Percentiles rank a stretch among this genome's conserved stretches.
Conservation (phyloP, 257 asterid species). For the Gardenia jasminoides region DNA sequence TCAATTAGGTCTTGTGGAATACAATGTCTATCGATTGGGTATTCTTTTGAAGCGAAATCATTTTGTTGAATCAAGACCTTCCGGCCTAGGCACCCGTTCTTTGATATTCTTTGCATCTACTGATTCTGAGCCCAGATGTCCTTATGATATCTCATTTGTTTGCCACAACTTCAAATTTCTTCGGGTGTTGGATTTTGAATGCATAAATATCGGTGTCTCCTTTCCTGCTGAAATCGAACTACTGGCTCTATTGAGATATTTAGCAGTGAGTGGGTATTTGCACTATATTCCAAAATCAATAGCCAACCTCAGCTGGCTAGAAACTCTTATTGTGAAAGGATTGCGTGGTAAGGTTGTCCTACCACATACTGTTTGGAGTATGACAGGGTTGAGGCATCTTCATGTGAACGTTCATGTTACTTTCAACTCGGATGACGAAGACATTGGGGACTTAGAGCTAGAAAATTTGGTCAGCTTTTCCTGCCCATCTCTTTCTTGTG, state of each 20-base stretch:
- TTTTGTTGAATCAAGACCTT: neutral
- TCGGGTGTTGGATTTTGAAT: neutral
- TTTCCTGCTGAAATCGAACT: neutral
- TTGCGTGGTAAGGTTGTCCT: neutral
- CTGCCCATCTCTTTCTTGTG: neutral
- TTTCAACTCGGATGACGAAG: neutral
- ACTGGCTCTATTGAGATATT: neutral
- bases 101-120: neutral
- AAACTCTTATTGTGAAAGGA: neutral
- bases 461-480: neutral
- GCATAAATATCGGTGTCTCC: neutral
- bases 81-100: neutral
- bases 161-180: neutral
- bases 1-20: neutral
- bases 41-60: neutral
- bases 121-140: neutral
- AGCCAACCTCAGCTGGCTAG: neutral
- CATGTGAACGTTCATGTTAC: neutral
- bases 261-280: neutral
- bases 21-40: neutral
- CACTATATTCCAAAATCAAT: neutral
- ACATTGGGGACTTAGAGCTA: neutral
- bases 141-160: neutral
- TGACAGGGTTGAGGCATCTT: neutral
- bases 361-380: neutral